These are phyloP conservation scores for Lachnum nothofagi DNA, from an alignment of 2,329 filamentous ascomycete genomes.

Conservation along the genomic window DNA sequence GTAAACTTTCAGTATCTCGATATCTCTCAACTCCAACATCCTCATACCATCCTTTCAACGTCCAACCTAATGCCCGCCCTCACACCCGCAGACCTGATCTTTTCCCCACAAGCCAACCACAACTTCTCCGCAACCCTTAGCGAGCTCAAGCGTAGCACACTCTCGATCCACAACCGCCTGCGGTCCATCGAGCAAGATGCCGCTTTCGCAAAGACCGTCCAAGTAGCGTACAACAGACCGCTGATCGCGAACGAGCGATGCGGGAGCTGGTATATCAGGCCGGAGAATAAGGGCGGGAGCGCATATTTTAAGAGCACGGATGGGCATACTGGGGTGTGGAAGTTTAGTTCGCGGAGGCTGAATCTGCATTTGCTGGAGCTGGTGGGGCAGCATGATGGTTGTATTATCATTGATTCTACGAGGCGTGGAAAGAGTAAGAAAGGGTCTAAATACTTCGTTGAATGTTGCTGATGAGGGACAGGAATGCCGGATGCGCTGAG, in stretches of 20 bases:
- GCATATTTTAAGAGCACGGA: constrained; percentile 98
- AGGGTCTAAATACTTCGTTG: not conserved
- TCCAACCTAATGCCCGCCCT: constrained; percentile 31
- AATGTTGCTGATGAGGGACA: constrained; percentile 31
- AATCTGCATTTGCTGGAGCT: constrained; percentile 76
- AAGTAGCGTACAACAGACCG: constrained; percentile 53
- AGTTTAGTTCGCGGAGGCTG: constrained; percentile 76
- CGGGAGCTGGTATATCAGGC: constrained; percentile 87
- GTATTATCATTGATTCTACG: constrained; percentile 89
- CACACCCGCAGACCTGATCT: constrained; percentile 41
- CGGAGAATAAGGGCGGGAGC: constrained; percentile 59
- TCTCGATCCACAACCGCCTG: constrained; percentile 77
- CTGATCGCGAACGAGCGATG: constrained; percentile 91
- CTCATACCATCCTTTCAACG: no score
- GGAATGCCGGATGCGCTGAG: constrained; percentile 90
- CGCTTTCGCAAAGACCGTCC: constrained; percentile 62
- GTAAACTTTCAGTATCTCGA: no score
- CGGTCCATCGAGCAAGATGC: constrained; percentile 73
- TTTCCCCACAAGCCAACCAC: constrained; percentile 48
- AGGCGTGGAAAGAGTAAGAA: constrained; percentile 73
- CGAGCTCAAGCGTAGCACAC: constrained; percentile 68
- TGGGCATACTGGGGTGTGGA: constrained; percentile 86
- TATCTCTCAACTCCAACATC: no score
- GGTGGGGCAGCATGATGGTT: constrained; percentile 61
- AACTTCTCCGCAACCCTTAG: constrained; percentile 65